These are phyloP conservation scores for Penicillium cinerascens DNA, from an alignment of 495 filamentous ascomycete genomes.

Conservation along the genomic window DNA sequence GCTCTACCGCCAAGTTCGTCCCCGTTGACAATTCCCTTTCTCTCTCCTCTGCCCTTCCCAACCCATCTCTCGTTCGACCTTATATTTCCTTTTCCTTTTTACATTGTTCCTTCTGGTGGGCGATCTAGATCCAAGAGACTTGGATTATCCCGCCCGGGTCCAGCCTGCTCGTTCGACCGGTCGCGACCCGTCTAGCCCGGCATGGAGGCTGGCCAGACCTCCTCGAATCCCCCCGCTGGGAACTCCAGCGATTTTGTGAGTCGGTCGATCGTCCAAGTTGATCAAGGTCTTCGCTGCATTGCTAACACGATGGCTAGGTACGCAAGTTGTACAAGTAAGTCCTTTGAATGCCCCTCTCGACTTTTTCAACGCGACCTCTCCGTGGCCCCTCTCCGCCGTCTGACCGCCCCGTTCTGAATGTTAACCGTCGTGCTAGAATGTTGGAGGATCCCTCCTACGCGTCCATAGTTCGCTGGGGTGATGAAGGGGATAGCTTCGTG, in stretches of 20 bases:
- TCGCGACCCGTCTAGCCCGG: constrained; percentile 49
- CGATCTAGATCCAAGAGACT: background rate
- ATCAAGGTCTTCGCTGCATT: constrained; percentile 8
- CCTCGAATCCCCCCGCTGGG: constrained; percentile 51
- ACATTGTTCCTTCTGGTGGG: constrained; percentile 12
- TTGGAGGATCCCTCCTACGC: constrained; percentile 92
- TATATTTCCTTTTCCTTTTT: constrained; percentile 10
- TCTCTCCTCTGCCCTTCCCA: constrained; percentile 17
- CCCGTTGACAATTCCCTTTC: constrained; percentile 14
- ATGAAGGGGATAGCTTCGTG: constrained; percentile 92
- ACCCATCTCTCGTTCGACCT: constrained; percentile 8
- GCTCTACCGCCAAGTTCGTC: constrained; percentile 18
- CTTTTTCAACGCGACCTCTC: background rate
- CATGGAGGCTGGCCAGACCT: constrained; percentile 54
- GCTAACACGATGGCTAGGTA: constrained; percentile 59
- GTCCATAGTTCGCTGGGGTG: constrained; percentile 91
- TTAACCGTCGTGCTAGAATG: constrained; percentile 61
- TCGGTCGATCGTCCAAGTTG: constrained; percentile 18
- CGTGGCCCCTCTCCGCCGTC: constrained; percentile 6
- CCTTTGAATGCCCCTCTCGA: constrained; percentile 6
- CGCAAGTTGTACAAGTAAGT: constrained; percentile 97
- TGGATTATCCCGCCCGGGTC: constrained; percentile 11
- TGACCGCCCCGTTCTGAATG: constrained; percentile 6
- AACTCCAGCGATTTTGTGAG: constrained; percentile 79
- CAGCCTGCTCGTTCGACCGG: constrained; percentile 43